A percentile compares a stretch with the other conserved stretches of the same genome.
phyloP scores from a whole-genome alignment of 345 rosid genomes.

The Lenwebbia sp. region DNA sequence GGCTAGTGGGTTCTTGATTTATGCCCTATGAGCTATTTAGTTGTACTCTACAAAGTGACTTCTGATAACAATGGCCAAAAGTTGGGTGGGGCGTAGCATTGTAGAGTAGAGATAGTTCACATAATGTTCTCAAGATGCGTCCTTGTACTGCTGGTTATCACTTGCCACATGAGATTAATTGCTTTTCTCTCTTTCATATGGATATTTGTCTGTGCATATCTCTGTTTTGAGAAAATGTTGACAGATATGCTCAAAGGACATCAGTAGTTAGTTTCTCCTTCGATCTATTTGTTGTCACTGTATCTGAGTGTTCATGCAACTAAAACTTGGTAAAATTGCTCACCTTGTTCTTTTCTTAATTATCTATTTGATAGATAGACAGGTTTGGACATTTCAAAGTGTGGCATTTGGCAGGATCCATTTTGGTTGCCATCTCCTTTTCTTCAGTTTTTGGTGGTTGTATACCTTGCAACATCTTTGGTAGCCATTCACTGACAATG shows the following conservation, averaged over 20 bases:
- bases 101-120: not conserved
- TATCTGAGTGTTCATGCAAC: not conserved
- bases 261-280: not conserved
- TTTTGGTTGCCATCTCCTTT: conserved; percentile 82
- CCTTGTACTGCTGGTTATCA: not conserved
- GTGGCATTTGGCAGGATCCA: conserved; percentile 93
- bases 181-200: not conserved
- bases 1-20: not conserved
- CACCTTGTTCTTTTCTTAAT: not conserved
- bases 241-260: not conserved
- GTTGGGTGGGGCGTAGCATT: not conserved
- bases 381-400: conserved; percentile 95
- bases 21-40: not conserved
- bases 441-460: conserved; percentile 97
- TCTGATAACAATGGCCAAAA: not conserved
- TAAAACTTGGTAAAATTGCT: not conserved
- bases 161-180: not conserved
- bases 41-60: not conserved
- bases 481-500: conserved; percentile 24
- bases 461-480: conserved; percentile 58
- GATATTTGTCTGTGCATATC: not conserved
- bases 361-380: conserved; percentile 55
- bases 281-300: not conserved
- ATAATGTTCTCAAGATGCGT: not conserved
- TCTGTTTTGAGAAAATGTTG: not conserved